phyloP scores from a whole-genome alignment of 768 basidiomycete genomes.

The Hygrocybe coccinea region DNA sequence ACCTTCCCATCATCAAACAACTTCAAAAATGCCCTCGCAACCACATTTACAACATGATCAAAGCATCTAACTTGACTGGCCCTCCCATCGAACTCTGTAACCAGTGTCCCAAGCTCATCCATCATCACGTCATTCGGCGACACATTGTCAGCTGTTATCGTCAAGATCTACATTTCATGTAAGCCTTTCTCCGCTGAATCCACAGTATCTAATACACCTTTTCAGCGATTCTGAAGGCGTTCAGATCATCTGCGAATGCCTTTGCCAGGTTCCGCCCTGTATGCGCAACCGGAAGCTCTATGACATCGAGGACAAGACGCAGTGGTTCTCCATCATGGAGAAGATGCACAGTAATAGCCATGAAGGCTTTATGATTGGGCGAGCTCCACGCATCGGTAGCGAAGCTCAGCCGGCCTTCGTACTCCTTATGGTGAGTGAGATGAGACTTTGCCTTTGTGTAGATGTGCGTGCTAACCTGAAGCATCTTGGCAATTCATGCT shows the following conservation, averaged over 20 bases:
- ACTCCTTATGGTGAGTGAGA: constrained; percentile 19
- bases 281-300: constrained; percentile 36
- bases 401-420: constrained; percentile 27
- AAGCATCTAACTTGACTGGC: constrained; percentile 33
- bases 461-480: constrained; percentile 16
- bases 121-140: constrained; percentile 33
- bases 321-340: constrained; percentile 27
- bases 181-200: background rate
- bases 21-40: constrained; percentile 28
- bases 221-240: constrained; percentile 31
- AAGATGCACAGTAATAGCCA: constrained; percentile 5
- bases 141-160: constrained; percentile 35
- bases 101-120: constrained; percentile 13
- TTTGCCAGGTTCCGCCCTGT: constrained; percentile 30
- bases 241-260: constrained; percentile 29
- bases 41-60: constrained; percentile 34
- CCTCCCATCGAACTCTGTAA: constrained; percentile 20
- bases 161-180: constrained; percentile 1
- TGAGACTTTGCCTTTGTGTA: background rate
- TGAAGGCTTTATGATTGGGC: constrained; percentile 9
- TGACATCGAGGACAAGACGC: constrained; percentile 30
- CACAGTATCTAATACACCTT: constrained; percentile 23
- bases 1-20: constrained; percentile 29
- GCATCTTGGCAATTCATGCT: constrained; percentile 25
- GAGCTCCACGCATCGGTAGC: constrained; percentile 12